Evolutionary conservation across 2,329 filamentous ascomycete species (phyloP).

Genomic region (Aspergillus sp.): DNA sequence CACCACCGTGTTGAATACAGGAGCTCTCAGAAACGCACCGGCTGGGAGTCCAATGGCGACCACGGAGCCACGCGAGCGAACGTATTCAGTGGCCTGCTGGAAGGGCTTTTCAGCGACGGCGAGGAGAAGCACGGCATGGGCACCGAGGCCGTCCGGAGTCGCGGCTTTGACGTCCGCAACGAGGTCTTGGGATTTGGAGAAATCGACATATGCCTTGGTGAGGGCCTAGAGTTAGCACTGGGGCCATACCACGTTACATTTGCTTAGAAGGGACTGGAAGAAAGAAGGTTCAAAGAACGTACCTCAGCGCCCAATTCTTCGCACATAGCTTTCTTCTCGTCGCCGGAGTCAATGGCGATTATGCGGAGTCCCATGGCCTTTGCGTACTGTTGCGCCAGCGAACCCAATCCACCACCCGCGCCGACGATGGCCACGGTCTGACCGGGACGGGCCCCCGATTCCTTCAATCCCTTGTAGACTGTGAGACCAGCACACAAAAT

Average conservation of each 20-base stretch:
- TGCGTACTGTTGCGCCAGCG: conserved; percentile 80
- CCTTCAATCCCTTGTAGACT: conserved; percentile 89
- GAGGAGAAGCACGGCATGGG: conserved; percentile 82
- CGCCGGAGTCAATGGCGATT: conserved; percentile 80
- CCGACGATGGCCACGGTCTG: conserved; percentile 82
- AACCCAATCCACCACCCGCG: conserved; percentile 79
- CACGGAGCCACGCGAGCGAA: conserved; percentile 77
- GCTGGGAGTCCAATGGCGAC: conserved; percentile 88
- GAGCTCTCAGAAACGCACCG: conserved; percentile 73
- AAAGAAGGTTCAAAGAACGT: background rate
- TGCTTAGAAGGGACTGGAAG: no score
- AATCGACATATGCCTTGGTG: conserved; percentile 70
- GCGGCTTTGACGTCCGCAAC: conserved; percentile 81
- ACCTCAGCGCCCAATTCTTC: conserved; percentile 65
- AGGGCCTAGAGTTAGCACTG: background rate
- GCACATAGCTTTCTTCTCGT: conserved; percentile 71
- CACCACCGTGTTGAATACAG: conserved; percentile 86
- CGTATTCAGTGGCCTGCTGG: conserved; percentile 88
- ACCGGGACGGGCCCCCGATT: conserved; percentile 71
- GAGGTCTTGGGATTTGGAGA: conserved; percentile 70
- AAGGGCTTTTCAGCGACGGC: conserved; percentile 89
- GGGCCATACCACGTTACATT: background rate
- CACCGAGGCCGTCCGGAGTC: conserved; percentile 77
- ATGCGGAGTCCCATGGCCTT: conserved; percentile 82
- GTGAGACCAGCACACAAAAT: conserved; percentile 84